Percentiles rank a stretch among this genome's conserved stretches.
These are phyloP conservation scores for Solanum chacoense DNA, from an alignment of 305 asterid genomes.

Conservation along the genomic window DNA sequence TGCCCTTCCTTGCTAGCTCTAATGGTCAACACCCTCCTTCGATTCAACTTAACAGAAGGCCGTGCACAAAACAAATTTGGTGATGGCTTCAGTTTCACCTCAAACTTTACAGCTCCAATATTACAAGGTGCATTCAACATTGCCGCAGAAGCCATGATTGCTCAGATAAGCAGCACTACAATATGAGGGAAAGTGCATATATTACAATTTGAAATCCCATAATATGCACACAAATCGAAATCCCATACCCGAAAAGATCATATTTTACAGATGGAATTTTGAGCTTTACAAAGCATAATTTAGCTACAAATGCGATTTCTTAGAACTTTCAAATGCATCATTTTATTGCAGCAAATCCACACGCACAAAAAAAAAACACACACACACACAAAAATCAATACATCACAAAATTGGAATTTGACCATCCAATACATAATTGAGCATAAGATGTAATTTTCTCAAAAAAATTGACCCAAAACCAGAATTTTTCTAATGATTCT, in stretches of 20 bases:
- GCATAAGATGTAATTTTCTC: not conserved
- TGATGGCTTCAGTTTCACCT: slow-evolving; percentile 20
- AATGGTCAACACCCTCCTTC: slow-evolving; percentile 18
- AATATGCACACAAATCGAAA: not conserved
- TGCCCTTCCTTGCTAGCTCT: slow-evolving; percentile 31
- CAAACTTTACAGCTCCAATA: slow-evolving; percentile 26
- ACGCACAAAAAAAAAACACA: not conserved
- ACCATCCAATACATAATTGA: not conserved
- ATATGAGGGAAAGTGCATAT: not conserved
- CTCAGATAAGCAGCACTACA: not conserved
- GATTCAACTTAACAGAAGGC: slow-evolving; percentile 13
- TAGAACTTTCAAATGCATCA: not conserved
- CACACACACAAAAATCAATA: not conserved
- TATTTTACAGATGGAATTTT: not conserved
- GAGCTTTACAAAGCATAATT: not conserved
- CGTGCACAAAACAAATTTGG: slow-evolving; percentile 6
- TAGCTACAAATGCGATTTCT: not conserved
- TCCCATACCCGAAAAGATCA: not conserved
- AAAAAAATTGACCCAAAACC: not conserved
- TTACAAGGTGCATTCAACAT: slow-evolving; percentile 29
- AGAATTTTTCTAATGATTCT: not conserved
- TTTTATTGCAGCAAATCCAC: not conserved
- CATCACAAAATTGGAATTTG: not conserved
- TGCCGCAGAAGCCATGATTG: slow-evolving; percentile 33
- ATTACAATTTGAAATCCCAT: not conserved